Conservation (phyloP, 768 basidiomycete genomes). For the Lentinula guzmanii region DNA sequence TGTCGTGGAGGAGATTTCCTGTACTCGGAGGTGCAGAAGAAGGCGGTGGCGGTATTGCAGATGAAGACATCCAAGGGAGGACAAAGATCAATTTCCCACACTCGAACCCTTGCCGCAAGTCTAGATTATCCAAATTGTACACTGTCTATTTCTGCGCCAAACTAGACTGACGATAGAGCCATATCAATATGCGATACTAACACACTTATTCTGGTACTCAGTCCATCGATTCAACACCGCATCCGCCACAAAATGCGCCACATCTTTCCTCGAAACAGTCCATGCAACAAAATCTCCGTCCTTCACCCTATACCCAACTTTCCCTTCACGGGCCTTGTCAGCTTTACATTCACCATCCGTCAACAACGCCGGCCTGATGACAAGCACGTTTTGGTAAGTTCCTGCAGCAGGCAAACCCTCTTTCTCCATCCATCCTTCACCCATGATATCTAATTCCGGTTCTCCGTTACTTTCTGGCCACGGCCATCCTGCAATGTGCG, state of each 20-base stretch:
- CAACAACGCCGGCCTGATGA: conserved; percentile 53
- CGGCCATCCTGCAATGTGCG: conserved; percentile 41
- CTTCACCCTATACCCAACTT: conserved; percentile 33
- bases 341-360: conserved; percentile 49
- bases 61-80: not conserved
- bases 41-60: not conserved
- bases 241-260: conserved; percentile 59
- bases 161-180: no score
- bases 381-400: conserved; percentile 34
- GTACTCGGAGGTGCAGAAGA: not conserved
- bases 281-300: conserved; percentile 40
- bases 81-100: no score
- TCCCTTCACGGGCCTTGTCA: conserved; percentile 20
- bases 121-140: no score
- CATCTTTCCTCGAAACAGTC: conserved; percentile 57
- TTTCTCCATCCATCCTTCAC: conserved; percentile 34
- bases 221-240: conserved; percentile 40
- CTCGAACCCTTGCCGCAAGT: no score
- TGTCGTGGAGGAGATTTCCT: conserved; percentile 1
- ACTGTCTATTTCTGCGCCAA: no score
- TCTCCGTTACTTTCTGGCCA: conserved; percentile 43
- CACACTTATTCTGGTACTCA: conserved; percentile 43
- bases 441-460: conserved; percentile 35
- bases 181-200: conserved; percentile 42
- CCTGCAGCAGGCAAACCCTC: conserved; percentile 38